These are phyloP conservation scores for Herpetomonas samuelpessoai DNA, from an alignment of 208 protist species.

Conservation along the genomic window DNA sequence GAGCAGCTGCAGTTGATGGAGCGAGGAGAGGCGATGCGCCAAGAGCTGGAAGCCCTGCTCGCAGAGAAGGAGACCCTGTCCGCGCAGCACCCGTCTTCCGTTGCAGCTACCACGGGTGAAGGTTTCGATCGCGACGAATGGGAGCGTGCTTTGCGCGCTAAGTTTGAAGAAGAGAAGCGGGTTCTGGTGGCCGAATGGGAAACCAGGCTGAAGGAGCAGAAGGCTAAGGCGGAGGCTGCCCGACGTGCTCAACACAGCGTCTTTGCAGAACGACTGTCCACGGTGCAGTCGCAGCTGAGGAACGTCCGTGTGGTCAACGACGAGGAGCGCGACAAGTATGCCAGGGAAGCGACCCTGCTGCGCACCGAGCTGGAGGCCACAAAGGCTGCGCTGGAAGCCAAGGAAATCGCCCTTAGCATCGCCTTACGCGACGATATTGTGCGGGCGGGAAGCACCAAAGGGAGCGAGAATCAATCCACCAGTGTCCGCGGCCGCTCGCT, in stretches of 20 bases:
- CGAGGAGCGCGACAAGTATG: slow-evolving; percentile 22
- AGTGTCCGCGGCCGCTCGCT: background rate
- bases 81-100: background rate
- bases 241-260: slow-evolving; percentile 27
- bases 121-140: background rate
- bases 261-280: slow-evolving; percentile 22
- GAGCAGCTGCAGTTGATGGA: slow-evolving; percentile 13
- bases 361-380: slow-evolving; percentile 19
- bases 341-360: slow-evolving; percentile 13
- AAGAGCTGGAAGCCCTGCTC: background rate
- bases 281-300: slow-evolving; percentile 22
- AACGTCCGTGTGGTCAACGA: slow-evolving; percentile 18
- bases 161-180: slow-evolving; percentile 5
- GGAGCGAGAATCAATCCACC: no score
- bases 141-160: background rate
- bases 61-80: background rate
- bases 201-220: slow-evolving; percentile 12
- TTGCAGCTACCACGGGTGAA: no score
- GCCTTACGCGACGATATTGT: slow-evolving; percentile 24
- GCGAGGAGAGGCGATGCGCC: background rate
- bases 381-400: slow-evolving; percentile 26
- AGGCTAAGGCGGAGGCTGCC: slow-evolving; percentile 12
- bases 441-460: no score
- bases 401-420: slow-evolving; percentile 45
- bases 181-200: slow-evolving; percentile 2